phyloP scores from a whole-genome alignment of 148 eudicot genomes.

The Fagopyrum homotropicum region DNA sequence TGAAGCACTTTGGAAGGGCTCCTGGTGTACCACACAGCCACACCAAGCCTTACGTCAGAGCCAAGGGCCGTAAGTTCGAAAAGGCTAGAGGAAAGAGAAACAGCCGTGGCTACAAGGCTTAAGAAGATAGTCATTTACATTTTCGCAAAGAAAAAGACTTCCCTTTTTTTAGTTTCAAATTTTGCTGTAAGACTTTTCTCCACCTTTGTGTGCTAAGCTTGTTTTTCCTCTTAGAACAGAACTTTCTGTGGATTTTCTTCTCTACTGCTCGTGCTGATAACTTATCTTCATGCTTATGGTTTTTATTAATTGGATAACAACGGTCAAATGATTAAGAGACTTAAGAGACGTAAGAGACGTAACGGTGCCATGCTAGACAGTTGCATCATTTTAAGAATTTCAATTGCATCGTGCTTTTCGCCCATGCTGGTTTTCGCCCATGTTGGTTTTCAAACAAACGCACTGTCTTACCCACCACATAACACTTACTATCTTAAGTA shows the following conservation, averaged over 20 bases:
- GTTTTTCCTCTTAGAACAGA: neutral
- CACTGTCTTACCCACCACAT: no score
- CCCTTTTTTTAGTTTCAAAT: constrained; percentile 5
- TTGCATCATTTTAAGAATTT: no score
- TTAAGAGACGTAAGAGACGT: no score
- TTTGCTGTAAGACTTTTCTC: constrained; percentile 11
- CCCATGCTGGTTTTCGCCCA: no score
- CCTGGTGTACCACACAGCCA: constrained; percentile 98
- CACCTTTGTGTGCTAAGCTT: constrained; percentile 2
- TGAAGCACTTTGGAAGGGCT: constrained; percentile 85
- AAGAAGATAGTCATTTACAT: constrained; percentile 1
- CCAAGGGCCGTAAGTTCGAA: constrained; percentile 81
- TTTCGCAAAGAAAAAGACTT: neutral
- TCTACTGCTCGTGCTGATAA: neutral
- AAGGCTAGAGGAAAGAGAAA: constrained; percentile 81
- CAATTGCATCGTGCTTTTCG: no score
- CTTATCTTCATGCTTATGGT: neutral
- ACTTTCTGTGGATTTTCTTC: neutral
- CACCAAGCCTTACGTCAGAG: constrained; percentile 82
- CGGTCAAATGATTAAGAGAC: no score
- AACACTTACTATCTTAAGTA: no score
- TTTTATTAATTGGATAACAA: neutral
- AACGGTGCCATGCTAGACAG: no score
- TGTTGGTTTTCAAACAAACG: no score
- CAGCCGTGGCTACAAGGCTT: constrained; percentile 79